Conservation (phyloP, 2,329 filamentous ascomycete genomes). For the Penicillium olsonii region DNA sequence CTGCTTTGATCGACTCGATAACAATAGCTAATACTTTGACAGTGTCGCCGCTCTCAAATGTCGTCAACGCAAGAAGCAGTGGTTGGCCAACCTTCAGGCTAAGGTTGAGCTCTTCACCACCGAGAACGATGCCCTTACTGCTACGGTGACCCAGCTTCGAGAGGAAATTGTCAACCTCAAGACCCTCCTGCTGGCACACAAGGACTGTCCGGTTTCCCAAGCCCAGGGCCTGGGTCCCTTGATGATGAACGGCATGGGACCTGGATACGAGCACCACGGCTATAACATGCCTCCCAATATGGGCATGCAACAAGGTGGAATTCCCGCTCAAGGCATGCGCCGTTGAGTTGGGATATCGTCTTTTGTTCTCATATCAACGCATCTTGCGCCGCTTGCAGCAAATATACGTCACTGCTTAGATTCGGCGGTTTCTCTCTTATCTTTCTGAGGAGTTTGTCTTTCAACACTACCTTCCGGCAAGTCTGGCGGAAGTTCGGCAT, state of each 20-base stretch:
- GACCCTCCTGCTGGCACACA: conserved; percentile 87
- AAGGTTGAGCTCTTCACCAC: conserved; percentile 92
- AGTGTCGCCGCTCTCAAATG: conserved; percentile 97
- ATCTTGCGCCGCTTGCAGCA: conserved; percentile 10
- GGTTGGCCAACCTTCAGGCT: conserved; percentile 89
- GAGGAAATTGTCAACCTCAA: conserved; percentile 96
- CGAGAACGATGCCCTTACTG: conserved; percentile 85
- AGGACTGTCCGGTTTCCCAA: conserved; percentile 91
- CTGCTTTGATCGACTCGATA: not conserved
- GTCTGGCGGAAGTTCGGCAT: conserved; percentile 34
- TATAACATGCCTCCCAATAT: conserved; percentile 46
- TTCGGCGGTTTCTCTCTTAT: conserved; percentile 16
- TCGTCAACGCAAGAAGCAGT: conserved; percentile 97
- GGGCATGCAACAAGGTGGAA: conserved; percentile 43
- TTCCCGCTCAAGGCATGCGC: conserved; percentile 40
- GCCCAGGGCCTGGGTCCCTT: conserved; percentile 67
- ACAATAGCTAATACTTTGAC: conserved; percentile 27
- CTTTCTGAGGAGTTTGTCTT: conserved; percentile 15
- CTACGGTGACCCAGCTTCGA: conserved; percentile 78
- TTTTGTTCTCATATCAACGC: conserved; percentile 13
- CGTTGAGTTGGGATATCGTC: conserved; percentile 16
- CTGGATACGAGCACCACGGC: conserved; percentile 44
- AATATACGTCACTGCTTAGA: conserved; percentile 19
- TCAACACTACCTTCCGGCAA: conserved; percentile 23
- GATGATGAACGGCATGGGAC: conserved; percentile 43